Conservation (phyloP, 352 stramenopile genomes). For the Phytophthora ramorum region DNA sequence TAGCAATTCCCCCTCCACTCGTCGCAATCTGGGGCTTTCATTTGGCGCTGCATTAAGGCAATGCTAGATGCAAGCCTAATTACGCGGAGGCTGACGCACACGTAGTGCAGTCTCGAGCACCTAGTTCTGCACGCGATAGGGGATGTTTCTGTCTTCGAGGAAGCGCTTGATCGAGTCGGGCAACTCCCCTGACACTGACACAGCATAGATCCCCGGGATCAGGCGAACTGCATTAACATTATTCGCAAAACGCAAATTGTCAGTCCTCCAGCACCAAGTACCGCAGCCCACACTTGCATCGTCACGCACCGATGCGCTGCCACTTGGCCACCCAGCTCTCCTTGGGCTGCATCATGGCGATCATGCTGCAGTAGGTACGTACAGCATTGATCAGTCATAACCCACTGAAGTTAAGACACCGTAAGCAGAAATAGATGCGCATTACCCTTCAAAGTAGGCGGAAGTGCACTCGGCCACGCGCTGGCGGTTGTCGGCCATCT, state of each 20-base stretch:
- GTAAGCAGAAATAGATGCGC: constrained; percentile 5
- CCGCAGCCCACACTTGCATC: background rate
- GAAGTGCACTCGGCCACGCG: constrained; percentile 90
- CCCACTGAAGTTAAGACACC: background rate
- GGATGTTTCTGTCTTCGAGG: constrained; percentile 88
- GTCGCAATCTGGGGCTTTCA: background rate
- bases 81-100: background rate
- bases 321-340: constrained; percentile 92
- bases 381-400: background rate
- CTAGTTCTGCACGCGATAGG: constrained; percentile 81
- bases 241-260: background rate
- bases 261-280: background rate
- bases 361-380: constrained; percentile 59
- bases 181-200: constrained; percentile 87
- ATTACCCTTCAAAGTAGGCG: constrained; percentile 87
- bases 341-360: constrained; percentile 91
- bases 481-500: constrained; percentile 91
- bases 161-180: constrained; percentile 90
- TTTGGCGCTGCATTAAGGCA: background rate
- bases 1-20: background rate
- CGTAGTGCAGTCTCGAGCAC: background rate
- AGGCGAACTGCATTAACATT: constrained; percentile 57
- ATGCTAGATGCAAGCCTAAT: background rate
- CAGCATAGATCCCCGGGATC: constrained; percentile 87
- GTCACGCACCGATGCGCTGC: constrained; percentile 78